These are phyloP conservation scores for Fomitopsis palustris DNA, from an alignment of 1,284 basidiomycete species.

Conservation along the genomic window DNA sequence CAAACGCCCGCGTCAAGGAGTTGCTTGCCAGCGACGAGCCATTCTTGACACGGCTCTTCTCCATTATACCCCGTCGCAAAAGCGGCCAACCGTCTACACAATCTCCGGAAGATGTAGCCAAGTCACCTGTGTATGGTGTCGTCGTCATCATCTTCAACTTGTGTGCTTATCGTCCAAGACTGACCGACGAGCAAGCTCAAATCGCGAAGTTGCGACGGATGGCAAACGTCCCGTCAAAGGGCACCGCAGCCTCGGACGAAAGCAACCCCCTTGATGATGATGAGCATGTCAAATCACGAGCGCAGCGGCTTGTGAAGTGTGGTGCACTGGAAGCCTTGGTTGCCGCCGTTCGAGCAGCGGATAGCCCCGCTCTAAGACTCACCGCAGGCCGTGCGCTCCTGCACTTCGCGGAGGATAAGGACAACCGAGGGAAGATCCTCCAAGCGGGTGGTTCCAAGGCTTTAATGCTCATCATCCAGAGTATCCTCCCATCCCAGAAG, in stretches of 20 bases:
- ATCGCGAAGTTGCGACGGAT: conserved; percentile 74
- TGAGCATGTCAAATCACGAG: conserved; percentile 57
- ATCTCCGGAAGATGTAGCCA: conserved; percentile 31
- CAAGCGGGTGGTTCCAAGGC: conserved; percentile 82
- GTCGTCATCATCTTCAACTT: conserved; percentile 75
- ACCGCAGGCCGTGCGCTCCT: conserved; percentile 59
- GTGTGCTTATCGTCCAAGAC: conserved; percentile 61
- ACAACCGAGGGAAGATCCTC: conserved; percentile 75
- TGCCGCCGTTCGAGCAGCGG: conserved; percentile 48
- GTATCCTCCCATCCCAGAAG: conserved; percentile 25
- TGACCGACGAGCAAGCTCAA: conserved; percentile 79
- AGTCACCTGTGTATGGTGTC: conserved; percentile 71
- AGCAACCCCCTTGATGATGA: conserved; percentile 52
- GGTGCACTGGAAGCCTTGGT: conserved; percentile 66
- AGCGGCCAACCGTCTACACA: conserved; percentile 16
- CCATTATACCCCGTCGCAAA: conserved; percentile 52
- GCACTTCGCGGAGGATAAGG: conserved; percentile 72
- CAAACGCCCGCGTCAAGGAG: conserved; percentile 65
- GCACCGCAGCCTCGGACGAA: conserved; percentile 23
- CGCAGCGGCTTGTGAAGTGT: conserved; percentile 50
- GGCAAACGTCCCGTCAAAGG: conserved; percentile 44
- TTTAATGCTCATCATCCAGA: conserved; percentile 59
- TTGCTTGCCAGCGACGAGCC: conserved; percentile 48
- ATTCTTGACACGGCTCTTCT: conserved; percentile 64
- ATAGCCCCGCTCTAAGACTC: conserved; percentile 52